Conservation (phyloP, 306 rosid genomes). For the Lithocarpus polystachyus region DNA sequence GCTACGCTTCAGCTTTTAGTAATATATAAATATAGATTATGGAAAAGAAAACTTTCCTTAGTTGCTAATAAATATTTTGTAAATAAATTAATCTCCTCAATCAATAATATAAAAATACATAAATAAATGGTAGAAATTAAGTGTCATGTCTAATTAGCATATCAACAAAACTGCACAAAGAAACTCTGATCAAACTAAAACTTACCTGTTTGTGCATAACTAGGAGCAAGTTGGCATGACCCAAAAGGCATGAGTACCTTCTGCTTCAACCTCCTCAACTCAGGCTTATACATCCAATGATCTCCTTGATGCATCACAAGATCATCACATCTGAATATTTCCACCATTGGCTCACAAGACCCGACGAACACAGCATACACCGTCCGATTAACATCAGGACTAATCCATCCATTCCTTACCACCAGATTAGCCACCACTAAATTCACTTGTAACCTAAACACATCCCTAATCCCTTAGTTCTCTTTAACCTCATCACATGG, state of each 20-base stretch:
- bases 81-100: not conserved
- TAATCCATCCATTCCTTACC: constrained; percentile 49
- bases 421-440: constrained; percentile 74
- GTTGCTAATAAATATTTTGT: not conserved
- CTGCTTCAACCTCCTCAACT: constrained; percentile 55
- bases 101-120: not conserved
- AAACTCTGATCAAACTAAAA: not conserved
- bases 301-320: constrained; percentile 39
- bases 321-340: constrained; percentile 87
- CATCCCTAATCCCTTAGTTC: constrained; percentile 44
- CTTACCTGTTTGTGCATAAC: constrained; percentile 59
- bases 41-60: not conserved
- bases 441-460: constrained; percentile 66
- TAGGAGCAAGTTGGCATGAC: constrained; percentile 64
- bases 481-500: constrained; percentile 43
- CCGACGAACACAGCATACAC: constrained; percentile 69
- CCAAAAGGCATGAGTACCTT: constrained; percentile 70
- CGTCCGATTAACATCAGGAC: constrained; percentile 22
- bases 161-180: not conserved
- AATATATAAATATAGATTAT: too few species aligned
- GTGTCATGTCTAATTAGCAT: not conserved
- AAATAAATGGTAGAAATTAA: not conserved
- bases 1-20: too few species aligned
- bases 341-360: constrained; percentile 75
- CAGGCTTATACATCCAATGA: constrained; percentile 62